A percentile compares a stretch with the other conserved stretches of the same genome.
Evolutionary conservation across 208 protist species (phyloP).

Genomic region (Wallacemonas sp.): DNA sequence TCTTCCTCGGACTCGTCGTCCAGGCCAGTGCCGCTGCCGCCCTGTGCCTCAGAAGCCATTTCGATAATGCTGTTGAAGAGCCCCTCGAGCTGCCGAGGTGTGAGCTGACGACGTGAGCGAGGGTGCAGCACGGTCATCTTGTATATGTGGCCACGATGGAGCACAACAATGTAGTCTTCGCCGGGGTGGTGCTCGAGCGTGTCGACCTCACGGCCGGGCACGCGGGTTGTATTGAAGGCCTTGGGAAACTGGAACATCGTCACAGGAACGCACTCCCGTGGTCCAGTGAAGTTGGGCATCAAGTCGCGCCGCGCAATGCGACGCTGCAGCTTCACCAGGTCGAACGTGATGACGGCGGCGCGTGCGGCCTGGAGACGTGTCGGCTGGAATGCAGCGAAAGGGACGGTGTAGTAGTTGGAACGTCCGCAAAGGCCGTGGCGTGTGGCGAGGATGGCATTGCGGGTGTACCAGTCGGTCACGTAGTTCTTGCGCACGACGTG

Average conservation of each 20-base stretch:
- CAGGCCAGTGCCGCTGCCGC: slow-evolving; percentile 29
- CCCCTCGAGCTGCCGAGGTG: slow-evolving; percentile 53
- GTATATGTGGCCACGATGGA: slow-evolving; percentile 71
- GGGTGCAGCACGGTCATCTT: slow-evolving; percentile 49
- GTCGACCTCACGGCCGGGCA: slow-evolving; percentile 84
- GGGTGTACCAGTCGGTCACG: slow-evolving; percentile 88
- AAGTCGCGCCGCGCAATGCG: slow-evolving; percentile 62
- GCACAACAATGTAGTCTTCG: slow-evolving; percentile 75
- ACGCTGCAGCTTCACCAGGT: slow-evolving; percentile 62
- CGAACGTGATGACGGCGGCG: slow-evolving; percentile 59
- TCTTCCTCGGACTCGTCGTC: slow-evolving; percentile 50
- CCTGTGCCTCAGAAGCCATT: slow-evolving; percentile 33
- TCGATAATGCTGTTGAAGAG: slow-evolving; percentile 43
- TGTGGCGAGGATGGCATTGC: slow-evolving; percentile 83
- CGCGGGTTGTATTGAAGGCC: slow-evolving; percentile 80
- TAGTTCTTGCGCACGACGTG: slow-evolving; percentile 65
- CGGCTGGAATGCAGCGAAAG: slow-evolving; percentile 49
- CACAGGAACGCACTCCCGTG: slow-evolving; percentile 54
- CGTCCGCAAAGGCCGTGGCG: slow-evolving; percentile 78
- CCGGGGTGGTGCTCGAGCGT: slow-evolving; percentile 45
- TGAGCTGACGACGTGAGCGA: slow-evolving; percentile 40
- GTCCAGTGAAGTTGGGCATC: slow-evolving; percentile 48
- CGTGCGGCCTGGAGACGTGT: slow-evolving; percentile 51
- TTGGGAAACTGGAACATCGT: slow-evolving; percentile 86
- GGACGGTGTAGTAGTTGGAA: slow-evolving; percentile 89